A percentile compares a stretch with the other conserved stretches of the same genome.
Conservation (phyloP, 352 stramenopile genomes). For the Pythium utonaiense region DNA sequence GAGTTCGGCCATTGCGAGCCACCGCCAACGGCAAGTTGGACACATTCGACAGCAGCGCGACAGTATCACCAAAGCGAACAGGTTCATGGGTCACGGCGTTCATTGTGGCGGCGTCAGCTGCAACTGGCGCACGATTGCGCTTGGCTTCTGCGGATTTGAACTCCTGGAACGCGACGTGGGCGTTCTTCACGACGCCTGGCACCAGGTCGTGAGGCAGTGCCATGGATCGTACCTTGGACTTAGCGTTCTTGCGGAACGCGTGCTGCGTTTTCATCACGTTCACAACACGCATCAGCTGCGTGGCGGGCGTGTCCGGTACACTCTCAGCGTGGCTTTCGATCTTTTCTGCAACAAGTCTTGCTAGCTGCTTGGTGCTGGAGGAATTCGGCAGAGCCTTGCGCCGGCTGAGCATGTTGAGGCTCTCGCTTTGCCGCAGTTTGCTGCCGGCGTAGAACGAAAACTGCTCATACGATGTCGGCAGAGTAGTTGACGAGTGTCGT, state of each 20-base stretch:
- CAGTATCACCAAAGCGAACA: slow-evolving; percentile 55
- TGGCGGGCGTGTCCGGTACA: not conserved
- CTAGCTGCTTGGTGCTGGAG: slow-evolving; percentile 26
- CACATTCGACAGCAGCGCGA: slow-evolving; percentile 49
- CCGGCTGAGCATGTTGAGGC: slow-evolving; percentile 35
- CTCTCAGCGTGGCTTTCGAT: not conserved
- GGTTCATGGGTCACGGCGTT: slow-evolving; percentile 49
- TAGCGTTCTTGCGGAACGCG: slow-evolving; percentile 23
- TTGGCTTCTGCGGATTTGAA: slow-evolving; percentile 25
- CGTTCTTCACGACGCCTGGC: slow-evolving; percentile 32
- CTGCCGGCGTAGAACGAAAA: slow-evolving; percentile 45
- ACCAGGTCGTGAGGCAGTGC: not conserved
- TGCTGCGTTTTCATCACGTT: slow-evolving; percentile 15
- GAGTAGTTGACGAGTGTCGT: not conserved
- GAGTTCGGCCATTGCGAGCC: slow-evolving; percentile 37
- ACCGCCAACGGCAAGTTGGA: slow-evolving; percentile 49
- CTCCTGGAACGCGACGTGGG: slow-evolving; percentile 59
- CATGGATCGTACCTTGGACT: not conserved
- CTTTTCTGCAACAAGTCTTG: slow-evolving; percentile 23
- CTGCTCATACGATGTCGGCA: slow-evolving; percentile 23
- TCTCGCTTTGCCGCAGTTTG: slow-evolving; percentile 37
- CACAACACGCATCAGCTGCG: slow-evolving; percentile 11
- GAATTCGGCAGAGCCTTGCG: slow-evolving; percentile 32
- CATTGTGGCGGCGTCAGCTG: slow-evolving; percentile 28
- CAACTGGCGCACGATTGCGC: not conserved